These are phyloP conservation scores for Glaciozyma martinii DNA, from an alignment of 768 basidiomycete species.

Conservation along the genomic window DNA sequence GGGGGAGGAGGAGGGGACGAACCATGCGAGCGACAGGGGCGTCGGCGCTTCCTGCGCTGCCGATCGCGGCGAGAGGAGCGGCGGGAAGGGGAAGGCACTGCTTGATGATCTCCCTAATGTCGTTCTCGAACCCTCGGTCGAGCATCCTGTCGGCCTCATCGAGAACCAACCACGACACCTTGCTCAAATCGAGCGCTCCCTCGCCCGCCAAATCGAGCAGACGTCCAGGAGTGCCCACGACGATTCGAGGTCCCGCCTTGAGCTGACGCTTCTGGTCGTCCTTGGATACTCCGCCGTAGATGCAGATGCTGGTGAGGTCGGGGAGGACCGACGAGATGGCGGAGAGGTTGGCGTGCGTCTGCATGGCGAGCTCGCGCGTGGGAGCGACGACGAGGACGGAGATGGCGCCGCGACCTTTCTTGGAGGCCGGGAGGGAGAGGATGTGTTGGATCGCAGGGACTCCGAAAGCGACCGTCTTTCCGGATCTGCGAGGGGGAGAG, in stretches of 20 bases:
- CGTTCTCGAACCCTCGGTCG: constrained; percentile 97
- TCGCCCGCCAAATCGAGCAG: constrained; percentile 86
- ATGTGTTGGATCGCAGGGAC: constrained; percentile 69
- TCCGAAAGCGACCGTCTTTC: constrained; percentile 93
- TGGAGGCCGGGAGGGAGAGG: constrained; percentile 38
- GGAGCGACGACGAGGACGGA: constrained; percentile 75
- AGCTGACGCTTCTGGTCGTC: constrained; percentile 57
- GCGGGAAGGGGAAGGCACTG: constrained; percentile 48
- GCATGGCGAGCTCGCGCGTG: constrained; percentile 90
- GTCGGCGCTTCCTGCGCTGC: constrained; percentile 90
- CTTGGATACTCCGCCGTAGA: constrained; percentile 94
- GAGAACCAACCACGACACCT: constrained; percentile 82
- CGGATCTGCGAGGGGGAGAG: constrained; percentile 38
- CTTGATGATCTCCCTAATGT: constrained; percentile 81
- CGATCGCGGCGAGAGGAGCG: constrained; percentile 27
- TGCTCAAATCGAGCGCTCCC: constrained; percentile 69
- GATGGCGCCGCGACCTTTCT: constrained; percentile 34
- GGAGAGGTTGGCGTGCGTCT: constrained; percentile 77
- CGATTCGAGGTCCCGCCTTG: constrained; percentile 52
- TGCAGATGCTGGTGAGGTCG: constrained; percentile 68
- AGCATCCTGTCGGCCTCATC: constrained; percentile 99
- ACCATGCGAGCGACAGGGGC: constrained; percentile 3
- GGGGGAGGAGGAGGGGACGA: neutral
- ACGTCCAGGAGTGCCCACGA: constrained; percentile 92
- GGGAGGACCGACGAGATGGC: constrained; percentile 60